Evolutionary conservation across 1,139 yeast species (phyloP), one percentile per base, ranked within the genome.

Genomic region (Yamadazyma diospyri): DNA sequence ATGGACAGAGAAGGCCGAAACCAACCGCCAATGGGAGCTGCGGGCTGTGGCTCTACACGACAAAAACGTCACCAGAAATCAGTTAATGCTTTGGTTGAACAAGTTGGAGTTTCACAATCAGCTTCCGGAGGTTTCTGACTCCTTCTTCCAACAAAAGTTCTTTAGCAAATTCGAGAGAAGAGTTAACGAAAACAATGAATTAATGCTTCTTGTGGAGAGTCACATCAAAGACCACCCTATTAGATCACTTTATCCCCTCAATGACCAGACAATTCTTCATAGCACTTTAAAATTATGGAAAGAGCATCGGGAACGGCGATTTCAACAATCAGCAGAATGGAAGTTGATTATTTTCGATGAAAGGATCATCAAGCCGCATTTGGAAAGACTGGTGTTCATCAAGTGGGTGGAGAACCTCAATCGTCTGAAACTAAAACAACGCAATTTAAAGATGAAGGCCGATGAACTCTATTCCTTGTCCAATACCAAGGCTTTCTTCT

Each of bases 351-450:
- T 33, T 6, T 56, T 57, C 33, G 29, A 40, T 4, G 27, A 33
- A 4, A 32, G 32, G 2, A 23, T 47, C 2, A 24, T 39, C 2
- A 23, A 30, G 7, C 53, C 51, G 0, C 41, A 40, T 13, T n/a
- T 42, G 7, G 32, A 39, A 20, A 26, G 43, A 3, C 36, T 38
- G 13, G 24, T 25, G n/a, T 40, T 61, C 7, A 27, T 38, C 7
- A 20, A 26, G 4, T 62, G 68, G 68, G 51, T 55, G 1, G 27
- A 36, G 2, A 27, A 39, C 10, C 56, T 44, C 32, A 52, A 55
- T 34, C 28, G 33, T 2, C 21, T n/a, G 4, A 49, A 42, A 21
- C 24, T 36, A 1, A 41, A 29, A 16, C 35, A 36, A 4, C 14
- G 23, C 2, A 38, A 34, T 2, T 46, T 61, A 30, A 44, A 48